These are phyloP conservation scores for Penicillium sp. DNA, from an alignment of 2,329 filamentous ascomycete genomes.

Conservation along the genomic window DNA sequence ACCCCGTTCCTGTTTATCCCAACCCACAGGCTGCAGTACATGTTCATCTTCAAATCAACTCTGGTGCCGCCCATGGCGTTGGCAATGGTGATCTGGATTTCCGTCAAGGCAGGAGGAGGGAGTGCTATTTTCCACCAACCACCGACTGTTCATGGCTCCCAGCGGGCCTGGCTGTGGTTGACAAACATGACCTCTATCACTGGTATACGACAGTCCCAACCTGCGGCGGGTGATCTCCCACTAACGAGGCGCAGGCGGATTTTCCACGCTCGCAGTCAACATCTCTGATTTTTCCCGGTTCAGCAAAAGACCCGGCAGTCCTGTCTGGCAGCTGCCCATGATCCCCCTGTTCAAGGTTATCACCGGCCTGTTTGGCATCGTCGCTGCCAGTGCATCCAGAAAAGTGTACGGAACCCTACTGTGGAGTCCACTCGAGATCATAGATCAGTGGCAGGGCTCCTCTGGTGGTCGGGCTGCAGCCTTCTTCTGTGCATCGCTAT, in stretches of 20 bases:
- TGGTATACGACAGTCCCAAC: no score
- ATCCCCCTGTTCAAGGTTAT: constrained; percentile 44
- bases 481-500: constrained; percentile 30
- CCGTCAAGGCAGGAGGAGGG: constrained; percentile 13
- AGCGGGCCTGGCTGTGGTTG: constrained; percentile 18
- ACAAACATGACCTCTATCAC: constrained; percentile 19
- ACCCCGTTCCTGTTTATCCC: constrained; percentile 23
- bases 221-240: no score
- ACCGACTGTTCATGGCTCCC: constrained; percentile 14
- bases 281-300: constrained; percentile 40
- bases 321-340: constrained; percentile 44
- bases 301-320: constrained; percentile 24
- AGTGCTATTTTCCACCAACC: constrained; percentile 16
- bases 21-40: constrained; percentile 18
- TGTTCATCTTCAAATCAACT: constrained; percentile 23
- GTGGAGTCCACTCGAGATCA: no score
- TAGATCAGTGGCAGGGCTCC: constrained; percentile 24
- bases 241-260: no score
- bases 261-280: constrained; percentile 36
- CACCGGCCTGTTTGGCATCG: constrained; percentile 52
- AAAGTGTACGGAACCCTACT: no score
- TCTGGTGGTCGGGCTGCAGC: constrained; percentile 28
- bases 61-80: constrained; percentile 20
- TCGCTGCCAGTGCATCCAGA: no score
- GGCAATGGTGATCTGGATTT: constrained; percentile 23